phyloP scores from a whole-genome alignment of 768 basidiomycete genomes.

The Pulveroboletus ravenelii region DNA sequence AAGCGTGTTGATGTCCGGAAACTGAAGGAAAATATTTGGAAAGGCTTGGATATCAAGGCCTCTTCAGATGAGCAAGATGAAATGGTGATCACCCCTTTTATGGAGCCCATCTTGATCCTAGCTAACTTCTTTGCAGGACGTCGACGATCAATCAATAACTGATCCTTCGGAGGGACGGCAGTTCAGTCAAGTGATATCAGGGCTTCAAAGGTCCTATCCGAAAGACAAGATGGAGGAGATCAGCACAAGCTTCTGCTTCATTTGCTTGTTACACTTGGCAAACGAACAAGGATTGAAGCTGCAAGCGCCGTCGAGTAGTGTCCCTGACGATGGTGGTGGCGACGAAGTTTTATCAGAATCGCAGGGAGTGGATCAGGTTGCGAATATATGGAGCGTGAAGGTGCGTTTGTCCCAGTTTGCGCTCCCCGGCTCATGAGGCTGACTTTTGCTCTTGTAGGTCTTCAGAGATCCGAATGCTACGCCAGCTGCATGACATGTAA shows the following conservation, averaged over 20 bases:
- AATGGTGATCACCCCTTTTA: conserved; percentile 46
- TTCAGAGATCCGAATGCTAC: conserved; percentile 41
- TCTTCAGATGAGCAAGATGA: conserved; percentile 35
- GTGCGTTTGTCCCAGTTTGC: conserved; percentile 33
- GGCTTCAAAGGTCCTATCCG: conserved; percentile 79
- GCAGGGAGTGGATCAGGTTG: conserved; percentile 45
- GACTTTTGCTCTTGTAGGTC: conserved; percentile 29
- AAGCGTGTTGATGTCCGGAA: conserved; percentile 96
- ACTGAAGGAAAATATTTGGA: conserved; percentile 98
- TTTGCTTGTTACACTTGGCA: conserved; percentile 91
- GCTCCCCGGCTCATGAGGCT: not conserved
- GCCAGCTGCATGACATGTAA: conserved; percentile 21
- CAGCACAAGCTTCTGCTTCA: conserved; percentile 99
- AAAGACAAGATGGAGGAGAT: conserved; percentile 95
- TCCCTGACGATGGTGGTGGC: conserved; percentile 31
- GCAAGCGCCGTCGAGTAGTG: conserved; percentile 43
- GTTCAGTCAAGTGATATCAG: conserved; percentile 79
- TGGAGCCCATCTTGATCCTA: not conserved
- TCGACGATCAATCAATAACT: conserved; percentile 48
- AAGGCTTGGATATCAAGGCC: conserved; percentile 75
- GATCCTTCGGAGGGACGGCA: conserved; percentile 62
- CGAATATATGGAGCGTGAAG: conserved; percentile 73
- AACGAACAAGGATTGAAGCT: conserved; percentile 94
- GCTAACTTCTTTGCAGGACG: conserved; percentile 39
- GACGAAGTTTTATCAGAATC: conserved; percentile 32